phyloP scores from a whole-genome alignment of 257 asterid genomes.

The Solanum pinnatisectum region DNA sequence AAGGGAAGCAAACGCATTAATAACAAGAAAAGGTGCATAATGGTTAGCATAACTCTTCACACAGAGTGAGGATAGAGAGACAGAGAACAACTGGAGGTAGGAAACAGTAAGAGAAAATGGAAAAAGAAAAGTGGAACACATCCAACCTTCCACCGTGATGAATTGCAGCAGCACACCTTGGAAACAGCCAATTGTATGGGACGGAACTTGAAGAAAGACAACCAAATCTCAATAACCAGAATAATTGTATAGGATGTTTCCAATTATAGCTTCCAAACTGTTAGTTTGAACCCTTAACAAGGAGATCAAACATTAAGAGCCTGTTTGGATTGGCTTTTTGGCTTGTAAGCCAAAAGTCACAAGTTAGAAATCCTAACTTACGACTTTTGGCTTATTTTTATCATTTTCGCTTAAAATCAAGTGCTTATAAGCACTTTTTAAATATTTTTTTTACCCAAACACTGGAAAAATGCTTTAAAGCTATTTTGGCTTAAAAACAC shows the following conservation, averaged over 20 bases:
- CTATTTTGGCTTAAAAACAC: neutral
- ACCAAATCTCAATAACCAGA: conserved; percentile 6
- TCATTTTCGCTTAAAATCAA: neutral
- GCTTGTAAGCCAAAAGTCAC: neutral
- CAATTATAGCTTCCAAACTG: neutral
- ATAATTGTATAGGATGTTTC: neutral
- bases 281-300: neutral
- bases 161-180: conserved; percentile 76
- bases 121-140: conserved; percentile 5
- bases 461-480: neutral
- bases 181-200: conserved; percentile 84
- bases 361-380: neutral
- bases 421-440: neutral
- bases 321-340: neutral
- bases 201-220: conserved; percentile 30
- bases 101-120: neutral
- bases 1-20: neutral
- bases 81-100: neutral
- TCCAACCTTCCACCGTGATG: conserved; percentile 95
- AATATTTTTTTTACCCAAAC: neutral
- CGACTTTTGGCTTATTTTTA: neutral
- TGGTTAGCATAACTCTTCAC: neutral
- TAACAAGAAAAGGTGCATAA: neutral
- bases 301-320: neutral
- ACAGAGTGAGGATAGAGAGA: neutral